Base-by-base conservation (phyloP, 2,329 filamentous ascomycete genomes). In the Eurotiales sp. region DNA sequence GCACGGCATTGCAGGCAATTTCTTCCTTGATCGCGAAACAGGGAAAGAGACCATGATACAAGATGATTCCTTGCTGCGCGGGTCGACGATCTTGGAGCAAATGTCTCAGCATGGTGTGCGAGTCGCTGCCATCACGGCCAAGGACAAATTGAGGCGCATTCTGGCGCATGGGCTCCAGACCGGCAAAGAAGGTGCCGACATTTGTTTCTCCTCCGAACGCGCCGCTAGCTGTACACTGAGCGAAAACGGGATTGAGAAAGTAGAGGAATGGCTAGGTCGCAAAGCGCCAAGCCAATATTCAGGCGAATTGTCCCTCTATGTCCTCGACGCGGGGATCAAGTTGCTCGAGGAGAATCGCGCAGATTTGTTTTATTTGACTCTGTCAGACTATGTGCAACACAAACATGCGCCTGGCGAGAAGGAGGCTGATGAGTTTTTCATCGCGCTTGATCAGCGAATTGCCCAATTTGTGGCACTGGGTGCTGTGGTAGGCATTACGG, bases 341-440 rank as follows among this genome's bases (percentile, higher is more conserved):
- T 51, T 75, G 6, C 58, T 75, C 4, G 56, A 70, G 39, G 72
- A 74, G 45, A 52, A 59, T 14, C 58, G 64, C 5, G 67, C 70
- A 0, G 72, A 75, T 47, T 50, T 75, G 22, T 61, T 73, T 29
- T 75, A 75, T 44, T 58, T 75, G 40, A 75, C 72, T 0, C 58
- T 75, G 1, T 75, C 72, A 3, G 72, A 75, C 54, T 75, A 64
- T 47, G 60, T 75, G n/a, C 72, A 75, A 56, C 72, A 75, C 55
- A 73, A 73, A 48, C 55, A 74, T 54, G 66, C 67, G 0, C 72
- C 72, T 2, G 64, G 67, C 1, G 59, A 57, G 5, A 53, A 58
- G 15, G 69, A 69, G 32, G 61, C 72, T 12, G 62, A 72, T 40
- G 61, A 63, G 0, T 74, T 74, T 52, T 58, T 74, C 58, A 46